phyloP scores from a whole-genome alignment of 2,329 filamentous ascomycete species.

The Colletotrichum liriopes region DNA sequence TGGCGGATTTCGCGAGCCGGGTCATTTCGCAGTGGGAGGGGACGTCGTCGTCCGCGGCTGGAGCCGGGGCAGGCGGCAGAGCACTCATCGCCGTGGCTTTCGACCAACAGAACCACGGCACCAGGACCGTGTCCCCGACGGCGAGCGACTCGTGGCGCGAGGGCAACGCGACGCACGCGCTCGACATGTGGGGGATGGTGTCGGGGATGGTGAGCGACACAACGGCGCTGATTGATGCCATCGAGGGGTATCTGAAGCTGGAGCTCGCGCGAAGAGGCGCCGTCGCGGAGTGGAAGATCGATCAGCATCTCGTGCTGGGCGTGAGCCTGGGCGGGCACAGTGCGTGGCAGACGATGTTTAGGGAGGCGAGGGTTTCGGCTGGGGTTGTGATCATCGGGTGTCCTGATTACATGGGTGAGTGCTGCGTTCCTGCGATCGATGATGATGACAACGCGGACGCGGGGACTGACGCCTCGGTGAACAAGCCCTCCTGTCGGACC shows the following conservation, averaged over 20 bases:
- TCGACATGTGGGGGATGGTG: slow-evolving; percentile 91
- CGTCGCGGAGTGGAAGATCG: slow-evolving; percentile 55
- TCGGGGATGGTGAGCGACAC: slow-evolving; percentile 83
- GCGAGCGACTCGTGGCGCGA: slow-evolving; percentile 85
- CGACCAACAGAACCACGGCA: slow-evolving; percentile 94
- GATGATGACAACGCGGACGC: background rate
- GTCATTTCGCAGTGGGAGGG: slow-evolving; percentile 76
- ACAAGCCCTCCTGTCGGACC: slow-evolving; percentile 79
- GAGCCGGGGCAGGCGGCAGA: slow-evolving; percentile 46
- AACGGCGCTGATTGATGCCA: slow-evolving; percentile 80
- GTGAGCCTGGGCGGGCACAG: slow-evolving; percentile 91
- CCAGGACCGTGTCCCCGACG: slow-evolving; percentile 74
- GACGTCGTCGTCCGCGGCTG: slow-evolving; percentile 46
- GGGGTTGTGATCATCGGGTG: slow-evolving; percentile 89
- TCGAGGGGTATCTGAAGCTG: slow-evolving; percentile 82
- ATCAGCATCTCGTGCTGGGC: slow-evolving; percentile 83
- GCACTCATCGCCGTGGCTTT: slow-evolving; percentile 88
- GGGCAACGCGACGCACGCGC: slow-evolving; percentile 86
- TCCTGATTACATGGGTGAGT: slow-evolving; percentile 84
- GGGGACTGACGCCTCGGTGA: slow-evolving; percentile 15
- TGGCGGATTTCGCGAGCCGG: slow-evolving; percentile 81
- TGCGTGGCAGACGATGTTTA: slow-evolving; percentile 86
- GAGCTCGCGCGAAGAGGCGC: slow-evolving; percentile 51
- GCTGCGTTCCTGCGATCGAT: slow-evolving; percentile 4
- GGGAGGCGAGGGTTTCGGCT: slow-evolving; percentile 83